Evolutionary conservation across 176 grass and related monocot species (phyloP), one percentile per base, ranked within the genome.

Genomic region (Zoysia japonica): DNA sequence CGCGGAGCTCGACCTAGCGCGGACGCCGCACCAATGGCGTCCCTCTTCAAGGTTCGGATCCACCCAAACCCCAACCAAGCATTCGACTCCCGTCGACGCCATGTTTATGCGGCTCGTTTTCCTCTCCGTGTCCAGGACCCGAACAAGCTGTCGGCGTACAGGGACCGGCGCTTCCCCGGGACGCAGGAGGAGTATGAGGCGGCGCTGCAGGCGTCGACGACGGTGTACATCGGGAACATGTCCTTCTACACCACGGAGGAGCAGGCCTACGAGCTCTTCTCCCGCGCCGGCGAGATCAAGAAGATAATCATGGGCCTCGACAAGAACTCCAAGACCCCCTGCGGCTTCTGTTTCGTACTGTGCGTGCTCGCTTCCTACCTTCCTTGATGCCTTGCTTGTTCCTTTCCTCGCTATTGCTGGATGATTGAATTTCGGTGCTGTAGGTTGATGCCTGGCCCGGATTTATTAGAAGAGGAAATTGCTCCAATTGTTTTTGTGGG

Each of bases 201-300:
- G 65, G 59, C 82, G 80, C 90, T 99, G 45, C 83, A 63, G 47
- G 79, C 90, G 66, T 93, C 96, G 47, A 90, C 48, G 49, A 99
- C 96, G 35, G 72, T 99, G 42, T 99, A 99, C 59, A 71, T 99
- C 17, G 96, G 96, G 77, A 99, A 99, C 65, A 93, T 99, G 96
- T 95, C 96, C 28, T 99, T 99, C 84, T 99, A 99, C 90, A 93
- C 90, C 56, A 99, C 96, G 45, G 96, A 99, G 79, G 96, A 99
- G 68, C 96, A 98, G 73, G 72, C 93, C 39, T 99, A 99, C 78
- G 96, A 99, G 76, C 83, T 99, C 47, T 99, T 99, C 88, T 82
- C 92, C 74, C 86, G 96, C 35, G 90, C 92, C 40, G 92, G 96
- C 10, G 96, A 99, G 92, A 91, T 99, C 65, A 99, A 95, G 79